phyloP scores from a whole-genome alignment of 2,329 filamentous ascomycete genomes.

The Exophiala oligosperma region DNA sequence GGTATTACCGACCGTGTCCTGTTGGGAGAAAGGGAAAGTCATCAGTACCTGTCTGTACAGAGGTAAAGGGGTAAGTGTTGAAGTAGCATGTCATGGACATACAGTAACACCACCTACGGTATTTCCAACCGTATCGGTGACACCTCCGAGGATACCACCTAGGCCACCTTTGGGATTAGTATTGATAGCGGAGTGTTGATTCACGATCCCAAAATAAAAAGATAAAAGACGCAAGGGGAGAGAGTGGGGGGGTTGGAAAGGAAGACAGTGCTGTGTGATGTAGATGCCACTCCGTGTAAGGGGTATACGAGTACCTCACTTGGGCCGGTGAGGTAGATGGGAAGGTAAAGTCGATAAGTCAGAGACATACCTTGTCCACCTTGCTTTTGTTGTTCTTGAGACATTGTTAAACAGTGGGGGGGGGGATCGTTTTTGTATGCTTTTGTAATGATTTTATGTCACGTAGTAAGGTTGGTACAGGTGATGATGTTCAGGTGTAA shows the following conservation, averaged over 20 bases:
- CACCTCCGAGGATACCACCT: slow-evolving; percentile 31
- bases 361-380: slow-evolving; percentile 17
- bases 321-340: too few species aligned
- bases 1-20: slow-evolving; percentile 33
- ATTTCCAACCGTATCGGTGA: slow-evolving; percentile 36
- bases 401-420: slow-evolving; percentile 1
- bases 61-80: too few species aligned
- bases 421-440: too few species aligned
- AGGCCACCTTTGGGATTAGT: background rate
- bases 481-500: too few species aligned
- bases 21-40: background rate
- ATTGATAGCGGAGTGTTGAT: background rate
- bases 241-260: too few species aligned
- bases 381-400: slow-evolving; percentile 21
- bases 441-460: too few species aligned
- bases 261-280: too few species aligned
- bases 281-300: background rate
- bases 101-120: slow-evolving; percentile 31
- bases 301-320: background rate
- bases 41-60: too few species aligned
- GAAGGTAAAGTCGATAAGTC: too few species aligned
- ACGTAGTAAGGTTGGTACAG: too few species aligned
- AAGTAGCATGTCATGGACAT: background rate
- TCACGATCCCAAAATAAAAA: background rate
- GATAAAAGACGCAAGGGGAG: background rate